phyloP scores from a whole-genome alignment of 345 rosid species.

The Boechera stricta region DNA sequence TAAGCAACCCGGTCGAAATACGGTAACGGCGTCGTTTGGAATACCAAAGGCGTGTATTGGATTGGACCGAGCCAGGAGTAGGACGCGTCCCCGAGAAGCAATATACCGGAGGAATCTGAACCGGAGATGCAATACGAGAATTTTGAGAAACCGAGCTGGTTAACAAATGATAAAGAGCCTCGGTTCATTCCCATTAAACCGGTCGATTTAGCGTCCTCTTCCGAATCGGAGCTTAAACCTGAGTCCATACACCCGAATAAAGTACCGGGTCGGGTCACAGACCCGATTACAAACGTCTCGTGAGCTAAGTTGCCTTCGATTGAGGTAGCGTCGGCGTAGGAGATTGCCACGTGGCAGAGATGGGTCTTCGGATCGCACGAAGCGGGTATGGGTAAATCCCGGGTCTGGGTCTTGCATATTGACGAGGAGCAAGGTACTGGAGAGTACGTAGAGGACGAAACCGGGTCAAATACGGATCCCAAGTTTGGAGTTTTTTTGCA shows the following conservation, averaged over 20 bases:
- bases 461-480: conserved; percentile 57
- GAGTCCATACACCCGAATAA: conserved; percentile 83
- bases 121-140: conserved; percentile 88
- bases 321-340: conserved; percentile 77
- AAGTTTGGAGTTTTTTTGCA: conserved; percentile 56
- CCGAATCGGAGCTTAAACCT: conserved; percentile 61
- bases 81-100: conserved; percentile 64
- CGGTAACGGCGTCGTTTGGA: conserved; percentile 62
- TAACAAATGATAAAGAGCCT: conserved; percentile 72
- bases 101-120: conserved; percentile 63
- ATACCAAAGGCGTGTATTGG: conserved; percentile 67
- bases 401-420: conserved; percentile 63
- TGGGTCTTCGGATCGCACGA: conserved; percentile 56
- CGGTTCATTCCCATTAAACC: conserved; percentile 90
- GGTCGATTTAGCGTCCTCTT: conserved; percentile 67
- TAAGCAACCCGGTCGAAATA: conserved; percentile 77
- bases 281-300: conserved; percentile 56
- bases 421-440: conserved; percentile 56
- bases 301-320: conserved; percentile 71
- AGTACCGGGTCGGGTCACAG: conserved; percentile 47
- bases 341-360: conserved; percentile 67
- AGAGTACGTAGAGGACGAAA: conserved; percentile 54
- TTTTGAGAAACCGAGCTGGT: conserved; percentile 67
- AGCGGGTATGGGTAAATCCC: conserved; percentile 61
- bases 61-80: conserved; percentile 58